These are phyloP conservation scores for Lepidopterella palustris DNA, from an alignment of 495 filamentous ascomycete species.

Conservation along the genomic window DNA sequence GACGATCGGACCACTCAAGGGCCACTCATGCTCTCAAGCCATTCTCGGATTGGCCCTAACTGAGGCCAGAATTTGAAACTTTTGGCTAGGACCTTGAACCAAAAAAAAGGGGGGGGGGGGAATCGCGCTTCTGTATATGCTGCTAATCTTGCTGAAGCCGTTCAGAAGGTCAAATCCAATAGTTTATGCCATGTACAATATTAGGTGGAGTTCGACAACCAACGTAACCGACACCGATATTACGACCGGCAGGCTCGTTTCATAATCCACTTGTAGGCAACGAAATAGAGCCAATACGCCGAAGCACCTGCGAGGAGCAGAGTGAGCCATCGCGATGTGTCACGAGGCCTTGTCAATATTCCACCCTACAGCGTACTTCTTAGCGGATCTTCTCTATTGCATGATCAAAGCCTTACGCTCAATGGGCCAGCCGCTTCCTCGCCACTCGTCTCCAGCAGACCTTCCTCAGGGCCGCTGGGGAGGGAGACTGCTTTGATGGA, in stretches of 20 bases:
- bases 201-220: background rate
- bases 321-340: background rate
- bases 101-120: no score
- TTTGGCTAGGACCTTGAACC: no score
- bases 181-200: background rate
- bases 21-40: no score
- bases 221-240: background rate
- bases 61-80: no score
- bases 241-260: background rate
- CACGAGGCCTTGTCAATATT: no score
- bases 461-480: background rate
- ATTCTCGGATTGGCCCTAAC: no score
- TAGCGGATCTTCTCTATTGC: background rate
- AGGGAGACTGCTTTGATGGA: constrained; percentile 43
- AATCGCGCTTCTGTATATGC: no score
- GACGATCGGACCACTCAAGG: no score
- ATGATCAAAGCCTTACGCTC: background rate
- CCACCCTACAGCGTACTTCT: no score
- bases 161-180: no score
- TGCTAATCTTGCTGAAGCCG: no score
- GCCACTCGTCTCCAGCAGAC: background rate
- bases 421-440: background rate
- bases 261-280: background rate
- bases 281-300: background rate
- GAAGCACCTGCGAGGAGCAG: background rate